Evolutionary conservation across 768 basidiomycete species (phyloP).

Genomic region (Boletus eberwhitei): DNA sequence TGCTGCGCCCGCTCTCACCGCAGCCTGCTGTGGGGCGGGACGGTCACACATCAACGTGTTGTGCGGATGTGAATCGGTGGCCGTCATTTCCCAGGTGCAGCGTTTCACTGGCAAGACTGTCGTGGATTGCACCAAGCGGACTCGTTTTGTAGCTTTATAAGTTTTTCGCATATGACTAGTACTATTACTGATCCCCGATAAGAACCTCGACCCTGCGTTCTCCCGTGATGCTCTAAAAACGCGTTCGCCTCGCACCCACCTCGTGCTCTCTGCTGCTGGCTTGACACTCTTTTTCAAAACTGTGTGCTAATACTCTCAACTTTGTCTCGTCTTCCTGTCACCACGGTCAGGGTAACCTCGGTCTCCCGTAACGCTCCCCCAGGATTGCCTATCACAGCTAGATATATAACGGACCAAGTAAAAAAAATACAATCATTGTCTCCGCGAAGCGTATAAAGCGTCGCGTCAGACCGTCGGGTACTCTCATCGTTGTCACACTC

Average conservation of each 20-base stretch:
- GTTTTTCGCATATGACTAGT: no score
- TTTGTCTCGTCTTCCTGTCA: neutral
- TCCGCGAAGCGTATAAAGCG: constrained; percentile 8
- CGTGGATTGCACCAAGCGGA: no score
- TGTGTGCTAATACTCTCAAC: neutral
- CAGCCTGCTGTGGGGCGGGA: no score
- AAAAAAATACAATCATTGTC: neutral
- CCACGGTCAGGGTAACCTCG: constrained; percentile 5
- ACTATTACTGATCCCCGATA: no score
- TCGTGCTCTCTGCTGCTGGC: constrained; percentile 5
- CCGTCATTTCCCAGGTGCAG: no score
- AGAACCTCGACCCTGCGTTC: no score
- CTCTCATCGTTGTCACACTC: neutral
- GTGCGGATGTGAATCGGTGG: no score
- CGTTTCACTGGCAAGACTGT: no score
- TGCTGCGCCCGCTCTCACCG: neutral
- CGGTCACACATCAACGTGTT: no score
- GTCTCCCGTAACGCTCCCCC: constrained; percentile 1
- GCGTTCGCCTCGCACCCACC: constrained; percentile 8
- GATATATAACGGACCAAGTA: neutral
- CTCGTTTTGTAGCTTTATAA: no score
- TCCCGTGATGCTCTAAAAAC: neutral
- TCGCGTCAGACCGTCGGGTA: neutral
- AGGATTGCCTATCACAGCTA: neutral
- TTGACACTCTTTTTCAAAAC: neutral